A percentile compares a stretch with the other conserved stretches of the same genome.
Conservation (phyloP, 106 monocot genomes). For the Dioscorea zingiberensis region DNA sequence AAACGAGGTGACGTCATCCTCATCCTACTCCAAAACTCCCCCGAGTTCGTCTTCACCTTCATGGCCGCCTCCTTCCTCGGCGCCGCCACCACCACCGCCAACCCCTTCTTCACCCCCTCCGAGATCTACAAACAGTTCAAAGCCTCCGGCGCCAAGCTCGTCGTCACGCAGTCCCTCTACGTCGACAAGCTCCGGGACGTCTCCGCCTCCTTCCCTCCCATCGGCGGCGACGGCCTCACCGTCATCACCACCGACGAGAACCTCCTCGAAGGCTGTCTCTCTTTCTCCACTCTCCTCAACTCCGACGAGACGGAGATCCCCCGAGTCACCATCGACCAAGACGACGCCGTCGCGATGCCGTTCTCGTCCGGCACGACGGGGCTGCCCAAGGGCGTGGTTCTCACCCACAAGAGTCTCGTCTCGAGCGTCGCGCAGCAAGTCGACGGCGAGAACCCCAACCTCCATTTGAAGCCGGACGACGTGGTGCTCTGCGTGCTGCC, state of each 20-base stretch:
- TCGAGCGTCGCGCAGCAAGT: slow-evolving; percentile 83
- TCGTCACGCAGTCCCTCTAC: slow-evolving; percentile 59
- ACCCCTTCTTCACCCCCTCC: slow-evolving; percentile 72
- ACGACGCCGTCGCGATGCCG: slow-evolving; percentile 69
- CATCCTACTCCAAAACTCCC: slow-evolving; percentile 78
- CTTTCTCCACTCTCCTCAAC: slow-evolving; percentile 25
- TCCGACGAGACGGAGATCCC: slow-evolving; percentile 15
- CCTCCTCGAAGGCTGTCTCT: slow-evolving; percentile 40
- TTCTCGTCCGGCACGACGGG: slow-evolving; percentile 96
- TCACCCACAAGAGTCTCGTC: slow-evolving; percentile 67
- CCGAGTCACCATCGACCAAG: slow-evolving; percentile 28
- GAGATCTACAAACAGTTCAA: slow-evolving; percentile 75
- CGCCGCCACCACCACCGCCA: slow-evolving; percentile 63
- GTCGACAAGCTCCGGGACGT: slow-evolving; percentile 51
- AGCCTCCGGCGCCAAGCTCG: slow-evolving; percentile 35
- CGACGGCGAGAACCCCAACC: slow-evolving; percentile 92
- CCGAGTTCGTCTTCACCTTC: slow-evolving; percentile 69
- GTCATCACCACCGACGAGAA: slow-evolving; percentile 16
- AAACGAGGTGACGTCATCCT: slow-evolving; percentile 53
- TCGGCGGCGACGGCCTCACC: slow-evolving; percentile 21
- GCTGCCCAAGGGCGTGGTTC: slow-evolving; percentile 76
- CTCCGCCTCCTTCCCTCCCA: slow-evolving; percentile 12
- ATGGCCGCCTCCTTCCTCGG: slow-evolving; percentile 72
- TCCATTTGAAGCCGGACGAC: slow-evolving; percentile 44
- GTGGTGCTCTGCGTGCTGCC: slow-evolving; percentile 92